Evolutionary conservation across 805 yeast species (phyloP).

Genomic region (Cyberlindnera maritima): DNA sequence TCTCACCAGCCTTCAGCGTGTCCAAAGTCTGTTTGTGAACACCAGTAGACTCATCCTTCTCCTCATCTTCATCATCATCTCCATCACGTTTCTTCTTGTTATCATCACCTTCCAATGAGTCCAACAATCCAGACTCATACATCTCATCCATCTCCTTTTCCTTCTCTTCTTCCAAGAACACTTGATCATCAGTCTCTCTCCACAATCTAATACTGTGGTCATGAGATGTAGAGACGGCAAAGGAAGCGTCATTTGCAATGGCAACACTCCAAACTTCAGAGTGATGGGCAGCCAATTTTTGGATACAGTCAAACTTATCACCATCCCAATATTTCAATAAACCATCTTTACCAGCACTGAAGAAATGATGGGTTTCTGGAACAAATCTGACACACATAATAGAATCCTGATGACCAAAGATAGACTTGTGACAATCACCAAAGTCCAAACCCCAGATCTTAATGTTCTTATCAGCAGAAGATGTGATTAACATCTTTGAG

Average conservation of each 20-base stretch:
- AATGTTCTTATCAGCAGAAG: constrained; percentile 96
- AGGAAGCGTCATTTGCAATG: constrained; percentile 67
- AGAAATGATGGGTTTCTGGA: constrained; percentile 84
- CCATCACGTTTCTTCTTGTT: constrained; percentile 36
- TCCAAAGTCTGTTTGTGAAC: constrained; percentile 86
- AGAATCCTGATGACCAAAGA: constrained; percentile 96
- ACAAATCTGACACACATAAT: constrained; percentile 85
- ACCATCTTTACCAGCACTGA: constrained; percentile 88
- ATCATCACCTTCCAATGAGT: constrained; percentile 59
- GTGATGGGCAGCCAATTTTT: constrained; percentile 82
- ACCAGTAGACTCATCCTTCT: constrained; percentile 52
- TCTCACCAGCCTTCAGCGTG: constrained; percentile 92
- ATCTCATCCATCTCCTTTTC: constrained; percentile 93
- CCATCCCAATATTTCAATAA: constrained; percentile 97
- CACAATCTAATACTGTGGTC: constrained; percentile 93
- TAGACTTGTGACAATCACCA: constrained; percentile 97
- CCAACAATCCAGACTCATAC: constrained; percentile 77
- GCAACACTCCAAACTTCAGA: constrained; percentile 92
- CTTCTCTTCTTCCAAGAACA: constrained; percentile 94
- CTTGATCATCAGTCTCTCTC: constrained; percentile 91
- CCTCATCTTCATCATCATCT: constrained; percentile 39
- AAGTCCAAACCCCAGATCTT: constrained; percentile 98
- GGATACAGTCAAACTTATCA: constrained; percentile 91
- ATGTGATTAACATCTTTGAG: constrained; percentile 82
- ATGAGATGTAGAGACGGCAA: constrained; percentile 81